Evolutionary conservation across 2,329 filamentous ascomycete genomes (phyloP), one percentile per base, ranked within the genome.

Genomic region (Conoideocrella luteorostrata): DNA sequence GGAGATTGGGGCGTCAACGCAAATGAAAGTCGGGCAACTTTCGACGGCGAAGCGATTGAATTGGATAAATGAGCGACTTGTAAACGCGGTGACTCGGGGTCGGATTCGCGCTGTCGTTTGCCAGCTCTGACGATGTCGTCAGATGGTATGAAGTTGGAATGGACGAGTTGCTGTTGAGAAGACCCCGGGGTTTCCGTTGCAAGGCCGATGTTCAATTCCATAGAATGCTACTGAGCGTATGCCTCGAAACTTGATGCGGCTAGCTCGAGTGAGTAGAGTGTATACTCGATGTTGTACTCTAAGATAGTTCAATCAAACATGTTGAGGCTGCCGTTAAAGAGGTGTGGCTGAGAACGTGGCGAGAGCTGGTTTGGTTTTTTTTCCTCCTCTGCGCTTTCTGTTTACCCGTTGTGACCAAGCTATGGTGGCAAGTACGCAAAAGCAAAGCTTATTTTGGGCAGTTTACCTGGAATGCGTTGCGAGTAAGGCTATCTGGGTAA

Each of bases 161-260:
- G 54, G 45, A 62, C 56, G 40, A 60, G 51, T 36, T 65, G 60
- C 46, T 62, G 53, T 51, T 55, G 59, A 53, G 56, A 53, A 45
- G 62, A 56, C 49, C 67, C 65, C 59, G 71, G 66, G 60, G 68
- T 63, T 63, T 75, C 72, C 54, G 71, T 71, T 62, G 72, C 70
- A 61, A 75, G 67, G 55, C 68, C 71, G 56, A 71, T 68, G 58
- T 74, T 72, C 52, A 74, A 72, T 61, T 73, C 72, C 75, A 79
- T 79, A 66, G 55, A 41, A 42, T 36, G 23, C 49, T 39, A 20
- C 32, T 32, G 29, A 39, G 21, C 15, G 15, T 22, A 33, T 20
- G 17, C 29, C 39, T 32, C 35, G 15, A 30, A 24, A 47, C n/a
- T 40, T 50, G 38, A 45, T 20, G 39, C 21, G 34, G 45, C 43